Evolutionary conservation across 257 asterid species (phyloP), one percentile per base, ranked within the genome.

Genomic region (Schizonepeta tenuifolia): DNA sequence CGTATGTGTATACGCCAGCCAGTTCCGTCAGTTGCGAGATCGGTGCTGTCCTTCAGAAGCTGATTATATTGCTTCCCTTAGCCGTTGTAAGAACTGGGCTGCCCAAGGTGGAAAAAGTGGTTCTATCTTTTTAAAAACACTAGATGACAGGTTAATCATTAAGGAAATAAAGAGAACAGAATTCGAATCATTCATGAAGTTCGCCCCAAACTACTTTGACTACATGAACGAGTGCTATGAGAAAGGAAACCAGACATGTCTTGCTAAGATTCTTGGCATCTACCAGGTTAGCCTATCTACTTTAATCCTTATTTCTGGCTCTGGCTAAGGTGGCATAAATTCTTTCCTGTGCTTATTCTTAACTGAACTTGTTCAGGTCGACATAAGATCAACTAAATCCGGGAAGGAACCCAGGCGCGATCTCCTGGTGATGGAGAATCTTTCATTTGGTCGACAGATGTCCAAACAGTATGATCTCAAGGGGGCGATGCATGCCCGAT

Each of bases 31-130:
- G 68, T 71, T 94, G 75, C 82, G 96, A 18, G 88, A 81, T 58
- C 86, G 95, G 36, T 89, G 97, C 72, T 91, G 96, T 71, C 85
- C 90, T 59, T 91, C 97, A 24, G 98, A 94, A 72, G 83, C 77
- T 20, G 88, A 83, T 64, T 94, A 80, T 79, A 85, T 94, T 73
- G 96, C 98, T 64, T 91, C 98, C 31, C 66, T 94, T 65, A 86
- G 98, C 76, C 95, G 97, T 49, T 94, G 98, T 82, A 78, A 77
- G 83, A 80, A 80, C 64, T 94, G 97, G 98, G 93, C 89, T 73
- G 96, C 98, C 11, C 86, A 94, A 82, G 98, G 98, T 67, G 98
- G 98, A 76, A 94, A 94, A 79, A 94, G 98, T 76, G 89, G 89
- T 70, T 89, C 98, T 54, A 81, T 91, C 80, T 91, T 94, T 79